Conservation (phyloP, 2,329 filamentous ascomycete genomes). For the Fusarium sp. region DNA sequence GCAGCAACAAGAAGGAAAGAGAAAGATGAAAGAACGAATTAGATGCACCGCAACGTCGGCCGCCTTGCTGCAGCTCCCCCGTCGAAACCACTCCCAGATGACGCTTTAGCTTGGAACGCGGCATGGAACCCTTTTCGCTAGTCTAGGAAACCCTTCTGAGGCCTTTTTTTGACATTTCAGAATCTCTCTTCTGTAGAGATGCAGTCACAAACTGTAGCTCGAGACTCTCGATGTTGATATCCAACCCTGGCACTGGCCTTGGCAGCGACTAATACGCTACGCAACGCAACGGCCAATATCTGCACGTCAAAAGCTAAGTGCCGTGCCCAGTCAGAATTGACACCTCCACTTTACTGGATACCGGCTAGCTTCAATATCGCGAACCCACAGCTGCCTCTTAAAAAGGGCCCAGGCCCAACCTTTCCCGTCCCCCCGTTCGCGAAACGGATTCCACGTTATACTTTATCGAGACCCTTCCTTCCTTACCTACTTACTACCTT, state of each 20-base stretch:
- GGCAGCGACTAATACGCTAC: constrained; percentile 23
- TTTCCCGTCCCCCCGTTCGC: constrained; percentile 35
- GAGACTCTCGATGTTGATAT: constrained; percentile 15
- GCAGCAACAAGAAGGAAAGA: background rate
- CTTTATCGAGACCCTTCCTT: constrained; percentile 26
- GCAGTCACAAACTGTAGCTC: background rate
- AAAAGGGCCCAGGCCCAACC: constrained; percentile 38
- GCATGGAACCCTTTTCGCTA: constrained; percentile 34
- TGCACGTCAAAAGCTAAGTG: constrained; percentile 32
- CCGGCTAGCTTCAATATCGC: constrained; percentile 13
- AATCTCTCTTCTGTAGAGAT: background rate
- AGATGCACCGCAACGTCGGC: constrained; percentile 32
- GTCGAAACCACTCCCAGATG: constrained; percentile 17
- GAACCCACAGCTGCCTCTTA: constrained; percentile 29
- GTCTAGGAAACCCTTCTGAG: constrained; percentile 7
- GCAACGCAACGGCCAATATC: constrained; percentile 1
- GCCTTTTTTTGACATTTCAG: constrained; percentile 7
- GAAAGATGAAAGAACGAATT: constrained; percentile 17
- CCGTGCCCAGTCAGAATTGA: constrained; percentile 20
- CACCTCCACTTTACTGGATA: constrained; percentile 24
- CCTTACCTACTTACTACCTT: background rate
- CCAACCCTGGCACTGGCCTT: constrained; percentile 11
- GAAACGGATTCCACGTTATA: constrained; percentile 33
- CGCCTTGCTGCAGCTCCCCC: constrained; percentile 36
- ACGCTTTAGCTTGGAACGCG: constrained; percentile 31